Conservation (phyloP, 108 stramenopile species). For the Fragilaria crotonensis region DNA sequence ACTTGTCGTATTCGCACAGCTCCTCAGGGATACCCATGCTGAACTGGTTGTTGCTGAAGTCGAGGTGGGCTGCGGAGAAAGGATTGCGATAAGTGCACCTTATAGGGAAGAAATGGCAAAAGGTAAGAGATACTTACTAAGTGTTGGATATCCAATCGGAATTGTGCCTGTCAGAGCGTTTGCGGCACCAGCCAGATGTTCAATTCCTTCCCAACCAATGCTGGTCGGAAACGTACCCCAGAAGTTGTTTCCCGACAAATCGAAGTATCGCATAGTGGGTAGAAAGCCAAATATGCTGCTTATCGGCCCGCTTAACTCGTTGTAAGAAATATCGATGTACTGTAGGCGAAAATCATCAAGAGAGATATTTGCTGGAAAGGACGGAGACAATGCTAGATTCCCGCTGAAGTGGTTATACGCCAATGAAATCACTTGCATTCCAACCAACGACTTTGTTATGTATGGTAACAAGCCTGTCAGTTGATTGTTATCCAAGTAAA, state of each 20-base stretch:
- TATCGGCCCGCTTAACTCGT: neutral
- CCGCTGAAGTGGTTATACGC: neutral
- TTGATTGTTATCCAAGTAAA: constrained; percentile 34
- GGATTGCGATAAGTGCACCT: neutral
- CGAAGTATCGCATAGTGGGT: neutral
- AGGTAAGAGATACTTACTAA: neutral
- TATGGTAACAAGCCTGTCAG: constrained; percentile 26
- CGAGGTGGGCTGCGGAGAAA: neutral
- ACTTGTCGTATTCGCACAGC: constrained; percentile 7
- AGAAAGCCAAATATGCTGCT: neutral
- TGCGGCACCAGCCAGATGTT: neutral
- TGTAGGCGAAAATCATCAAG: neutral
- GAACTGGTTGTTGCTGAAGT: neutral
- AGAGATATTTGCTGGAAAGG: neutral
- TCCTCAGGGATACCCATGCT: neutral
- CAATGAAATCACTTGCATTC: constrained; percentile 1
- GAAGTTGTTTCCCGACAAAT: neutral
- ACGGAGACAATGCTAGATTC: neutral
- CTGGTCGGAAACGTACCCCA: neutral
- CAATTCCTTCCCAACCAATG: neutral
- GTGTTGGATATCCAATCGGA: neutral
- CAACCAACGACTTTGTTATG: neutral
- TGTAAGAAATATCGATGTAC: neutral
- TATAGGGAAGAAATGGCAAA: neutral
- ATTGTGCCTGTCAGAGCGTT: neutral